Percentiles rank a stretch among this genome's conserved stretches.
phyloP scores from a whole-genome alignment of 768 basidiomycete species.

The Macrolepiota albuminosa region DNA sequence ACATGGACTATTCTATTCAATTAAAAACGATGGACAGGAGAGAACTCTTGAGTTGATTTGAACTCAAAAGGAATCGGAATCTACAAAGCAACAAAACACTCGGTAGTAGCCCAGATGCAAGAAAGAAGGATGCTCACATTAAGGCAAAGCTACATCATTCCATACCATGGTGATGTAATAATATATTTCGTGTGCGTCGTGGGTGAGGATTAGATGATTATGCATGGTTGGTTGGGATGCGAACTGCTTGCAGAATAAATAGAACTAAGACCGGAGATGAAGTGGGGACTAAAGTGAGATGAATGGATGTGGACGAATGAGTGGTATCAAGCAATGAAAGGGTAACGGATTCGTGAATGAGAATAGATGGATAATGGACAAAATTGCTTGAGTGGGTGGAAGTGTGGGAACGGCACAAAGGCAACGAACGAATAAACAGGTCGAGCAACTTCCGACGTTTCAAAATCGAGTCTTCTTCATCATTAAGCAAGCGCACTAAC shows the following conservation, averaged over 20 bases:
- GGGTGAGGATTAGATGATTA: not conserved
- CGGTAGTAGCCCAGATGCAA: not conserved
- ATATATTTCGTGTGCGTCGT: not conserved
- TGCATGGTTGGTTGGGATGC: not conserved
- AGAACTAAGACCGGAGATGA: too few relatives aligned
- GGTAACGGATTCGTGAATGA: not conserved
- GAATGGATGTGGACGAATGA: not conserved
- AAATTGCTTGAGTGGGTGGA: not conserved
- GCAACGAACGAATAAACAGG: not conserved
- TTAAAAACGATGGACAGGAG: not conserved
- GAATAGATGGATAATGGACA: too few relatives aligned
- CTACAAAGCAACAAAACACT: not conserved
- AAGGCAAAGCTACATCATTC: not conserved
- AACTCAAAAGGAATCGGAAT: not conserved
- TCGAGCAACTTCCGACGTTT: not conserved
- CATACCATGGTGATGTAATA: not conserved
- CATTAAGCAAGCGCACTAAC: constrained; percentile 21
- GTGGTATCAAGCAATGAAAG: constrained; percentile 3
- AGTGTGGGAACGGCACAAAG: not conserved
- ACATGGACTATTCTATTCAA: not conserved
- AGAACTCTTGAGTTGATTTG: not conserved
- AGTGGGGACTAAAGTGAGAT: not conserved
- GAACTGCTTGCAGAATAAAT: not conserved
- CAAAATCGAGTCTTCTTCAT: not conserved
- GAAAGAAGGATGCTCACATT: not conserved